Base-by-base conservation (phyloP, 1,139 yeast genomes). In the Geotrichum phurueaensis region DNA sequence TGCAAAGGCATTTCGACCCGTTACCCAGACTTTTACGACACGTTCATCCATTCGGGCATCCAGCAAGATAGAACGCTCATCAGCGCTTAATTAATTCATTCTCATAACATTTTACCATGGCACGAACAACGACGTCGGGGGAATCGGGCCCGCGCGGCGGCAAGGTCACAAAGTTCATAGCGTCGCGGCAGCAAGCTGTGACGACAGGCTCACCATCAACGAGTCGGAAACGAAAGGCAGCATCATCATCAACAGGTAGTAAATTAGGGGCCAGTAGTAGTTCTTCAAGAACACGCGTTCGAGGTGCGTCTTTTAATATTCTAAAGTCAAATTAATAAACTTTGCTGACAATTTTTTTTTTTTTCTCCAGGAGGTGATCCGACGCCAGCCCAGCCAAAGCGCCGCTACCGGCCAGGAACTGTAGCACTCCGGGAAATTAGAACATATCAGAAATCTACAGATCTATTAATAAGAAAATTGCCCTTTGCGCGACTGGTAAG, bases 401-500 rank as follows among this genome's bases (percentile, higher is more conserved):
- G 82, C 62, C 76, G 89, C 62, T 86, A 82, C 68, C 80, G 80
- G 61, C 94, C 95, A 0, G 96, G 96, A 12, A 84, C 88, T 0
- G 76, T 78, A 51, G 96, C 96, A 0, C 73, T 89, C 54, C 78
- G 87, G 65, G 97, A 92, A 69, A 89, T 92, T 51, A 78, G 95
- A 62, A 81, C 80, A 68, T 91, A 84, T 68, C 98, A 92, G 71
- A 82, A 84, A 68, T 79, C 86, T 36, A 87, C 96, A 0, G 96
- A 89, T 64, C 76, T 92, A 54, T 78, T 92, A 58, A 79, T 92
- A 47, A 79, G 94, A 53, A 90, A 90, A 69, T 80, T 92, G 54
- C 98, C 98, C n/a, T 92, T 92, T 79, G 95, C 97, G 1, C 79
- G 97, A 64, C 78, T 91, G 45, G 82, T 56, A n/a, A 18, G 51